Conservation (phyloP, 768 basidiomycete genomes). For the Thelephora aurantiotincta region DNA sequence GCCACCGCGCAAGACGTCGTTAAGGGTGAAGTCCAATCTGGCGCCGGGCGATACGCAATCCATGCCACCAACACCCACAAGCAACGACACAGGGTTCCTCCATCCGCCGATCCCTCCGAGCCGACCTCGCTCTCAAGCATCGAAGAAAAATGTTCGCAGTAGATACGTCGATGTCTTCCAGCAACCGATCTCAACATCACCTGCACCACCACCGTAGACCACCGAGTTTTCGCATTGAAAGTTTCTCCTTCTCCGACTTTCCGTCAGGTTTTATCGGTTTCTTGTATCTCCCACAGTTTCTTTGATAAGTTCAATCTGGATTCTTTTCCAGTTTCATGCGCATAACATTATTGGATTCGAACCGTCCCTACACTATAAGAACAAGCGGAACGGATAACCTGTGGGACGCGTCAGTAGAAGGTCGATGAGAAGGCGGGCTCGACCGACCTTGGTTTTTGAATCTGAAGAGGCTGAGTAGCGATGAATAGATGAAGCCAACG, state of each 20-base stretch:
- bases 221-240: background rate
- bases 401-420: slow-evolving; percentile 1
- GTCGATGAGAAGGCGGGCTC: background rate
- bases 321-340: slow-evolving; percentile 1
- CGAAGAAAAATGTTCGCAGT: slow-evolving; percentile 66
- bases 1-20: slow-evolving; percentile 33
- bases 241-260: background rate
- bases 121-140: slow-evolving; percentile 30
- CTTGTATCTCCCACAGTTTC: background rate
- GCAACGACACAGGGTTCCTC: slow-evolving; percentile 5
- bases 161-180: slow-evolving; percentile 90
- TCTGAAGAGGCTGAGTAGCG: slow-evolving; percentile 76
- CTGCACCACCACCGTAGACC: background rate
- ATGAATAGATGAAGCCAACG: slow-evolving; percentile 72
- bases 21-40: slow-evolving; percentile 53
- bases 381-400: slow-evolving; percentile 75
- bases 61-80: slow-evolving; percentile 18
- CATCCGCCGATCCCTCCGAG: slow-evolving; percentile 11
- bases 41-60: slow-evolving; percentile 31
- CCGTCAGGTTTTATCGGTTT: slow-evolving; percentile 1
- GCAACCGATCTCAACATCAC: slow-evolving; percentile 20
- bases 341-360: slow-evolving; percentile 8
- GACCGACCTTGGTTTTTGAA: slow-evolving; percentile 76
- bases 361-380: slow-evolving; percentile 13
- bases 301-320: slow-evolving; percentile 3